Evolutionary conservation across 78 protist species (phyloP).

Genomic region (Ministeria vibrans): DNA sequence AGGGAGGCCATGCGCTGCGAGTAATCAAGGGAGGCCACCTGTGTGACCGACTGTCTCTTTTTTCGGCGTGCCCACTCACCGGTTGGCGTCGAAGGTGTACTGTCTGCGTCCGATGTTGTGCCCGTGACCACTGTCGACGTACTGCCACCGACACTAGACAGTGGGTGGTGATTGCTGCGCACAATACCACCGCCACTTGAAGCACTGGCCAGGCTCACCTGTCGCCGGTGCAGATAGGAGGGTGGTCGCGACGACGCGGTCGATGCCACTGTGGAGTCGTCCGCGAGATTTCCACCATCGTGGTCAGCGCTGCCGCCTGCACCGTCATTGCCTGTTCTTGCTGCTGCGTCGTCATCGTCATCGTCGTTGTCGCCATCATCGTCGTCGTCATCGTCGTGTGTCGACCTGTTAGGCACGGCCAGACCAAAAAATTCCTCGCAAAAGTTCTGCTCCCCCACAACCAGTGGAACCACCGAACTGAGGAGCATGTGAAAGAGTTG

Average conservation of each 20-base stretch:
- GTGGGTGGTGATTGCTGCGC: neutral
- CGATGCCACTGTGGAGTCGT: too few relatives aligned
- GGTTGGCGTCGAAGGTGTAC: too few relatives aligned
- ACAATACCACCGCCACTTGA: neutral
- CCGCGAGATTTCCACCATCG: slow-evolving; percentile 4
- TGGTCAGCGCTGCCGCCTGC: neutral
- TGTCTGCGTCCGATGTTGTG: neutral
- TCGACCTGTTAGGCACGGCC: neutral
- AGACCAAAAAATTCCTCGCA: neutral
- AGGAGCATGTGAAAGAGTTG: neutral
- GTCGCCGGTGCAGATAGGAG: too few relatives aligned
- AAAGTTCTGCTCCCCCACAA: neutral
- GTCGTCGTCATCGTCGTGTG: neutral
- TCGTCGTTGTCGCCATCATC: neutral
- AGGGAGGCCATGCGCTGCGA: too few relatives aligned
- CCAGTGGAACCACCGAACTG: neutral
- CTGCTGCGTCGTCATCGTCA: neutral
- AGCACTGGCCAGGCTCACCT: neutral
- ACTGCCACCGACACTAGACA: neutral
- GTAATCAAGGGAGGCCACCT: too few relatives aligned
- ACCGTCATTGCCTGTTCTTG: neutral
- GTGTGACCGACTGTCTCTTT: too few relatives aligned
- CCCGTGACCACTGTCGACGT: neutral
- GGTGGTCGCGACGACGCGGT: too few relatives aligned
- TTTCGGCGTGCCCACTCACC: too few relatives aligned